A percentile compares a stretch with the other conserved stretches of the same genome.
These are phyloP conservation scores for Cryoendolithus antarcticus DNA, from an alignment of 2,329 filamentous ascomycete species.

Conservation along the genomic window DNA sequence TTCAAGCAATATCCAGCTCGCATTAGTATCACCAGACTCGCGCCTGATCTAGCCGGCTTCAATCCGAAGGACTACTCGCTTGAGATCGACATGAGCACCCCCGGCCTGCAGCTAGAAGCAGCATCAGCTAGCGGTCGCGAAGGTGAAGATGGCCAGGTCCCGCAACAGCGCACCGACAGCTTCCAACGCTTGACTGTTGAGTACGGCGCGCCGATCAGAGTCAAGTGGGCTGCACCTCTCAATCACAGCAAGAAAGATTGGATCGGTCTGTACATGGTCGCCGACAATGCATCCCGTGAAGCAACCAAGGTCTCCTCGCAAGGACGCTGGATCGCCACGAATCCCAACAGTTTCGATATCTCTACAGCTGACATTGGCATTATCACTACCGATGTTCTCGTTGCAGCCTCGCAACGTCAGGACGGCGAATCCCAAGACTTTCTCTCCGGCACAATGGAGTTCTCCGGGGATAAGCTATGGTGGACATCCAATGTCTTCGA, in stretches of 20 bases:
- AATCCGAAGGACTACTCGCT: conserved; percentile 72
- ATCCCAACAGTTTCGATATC: conserved; percentile 62
- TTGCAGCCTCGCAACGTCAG: conserved; percentile 32
- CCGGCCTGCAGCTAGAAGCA: conserved; percentile 8
- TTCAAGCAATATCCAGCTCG: conserved; percentile 84
- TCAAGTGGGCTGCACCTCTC: conserved; percentile 79
- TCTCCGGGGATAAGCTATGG: conserved; percentile 87
- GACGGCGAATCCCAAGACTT: conserved; percentile 44
- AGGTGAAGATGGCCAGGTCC: conserved; percentile 54
- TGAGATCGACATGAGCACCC: conserved; percentile 53
- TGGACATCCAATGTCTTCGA: conserved; percentile 96
- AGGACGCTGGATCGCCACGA: conserved; percentile 80
- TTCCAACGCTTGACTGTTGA: conserved; percentile 69
- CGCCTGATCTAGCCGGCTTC: conserved; percentile 67
- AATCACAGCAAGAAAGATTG: conserved; percentile 87
- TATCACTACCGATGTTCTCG: conserved; percentile 51
- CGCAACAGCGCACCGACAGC: conserved; percentile 46
- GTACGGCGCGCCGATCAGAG: conserved; percentile 79
- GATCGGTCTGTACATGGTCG: conserved; percentile 93
- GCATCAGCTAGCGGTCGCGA: conserved; percentile 46
- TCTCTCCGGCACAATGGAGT: conserved; percentile 70
- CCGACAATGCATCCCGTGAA: conserved; percentile 79
- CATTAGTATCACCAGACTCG: conserved; percentile 67
- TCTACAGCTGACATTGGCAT: conserved; percentile 65
- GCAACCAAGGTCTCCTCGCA: conserved; percentile 72